Evolutionary conservation across 169 alveolate genomes (phyloP), one percentile per base, ranked within the genome.

Genomic region (Prorocentrum cordatum): DNA sequence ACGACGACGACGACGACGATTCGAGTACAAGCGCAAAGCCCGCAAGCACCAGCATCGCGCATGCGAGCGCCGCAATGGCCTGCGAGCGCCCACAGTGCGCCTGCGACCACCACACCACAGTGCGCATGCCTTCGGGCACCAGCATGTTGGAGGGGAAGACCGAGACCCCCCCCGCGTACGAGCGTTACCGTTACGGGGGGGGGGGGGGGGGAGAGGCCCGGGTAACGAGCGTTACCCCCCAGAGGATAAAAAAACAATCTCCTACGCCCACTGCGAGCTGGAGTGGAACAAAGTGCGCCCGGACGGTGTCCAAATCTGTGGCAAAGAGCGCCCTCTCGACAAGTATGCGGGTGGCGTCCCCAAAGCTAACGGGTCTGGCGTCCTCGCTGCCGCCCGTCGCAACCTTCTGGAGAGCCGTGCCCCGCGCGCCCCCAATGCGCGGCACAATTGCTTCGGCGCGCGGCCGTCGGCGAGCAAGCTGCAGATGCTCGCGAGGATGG

Each of bases 181-280:
- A n/a, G n/a, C n/a, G n/a, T n/a, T n/a, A n/a, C n/a, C n/a, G n/a
- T n/a, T n/a, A n/a, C n/a, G n/a, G n/a, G n/a, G n/a, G n/a, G n/a
- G n/a, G n/a, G n/a, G n/a, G n/a, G n/a, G n/a, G n/a, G n/a, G n/a
- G n/a, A n/a, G n/a, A n/a, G n/a, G n/a, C n/a, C n/a, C n/a, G n/a
- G n/a, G n/a, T n/a, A n/a, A n/a, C n/a, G n/a, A n/a, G n/a, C n/a
- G n/a, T n/a, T n/a, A n/a, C n/a, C n/a, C n/a, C n/a, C n/a, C n/a
- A n/a, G n/a, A n/a, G n/a, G n/a, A n/a, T n/a, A n/a, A n/a, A n/a
- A n/a, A n/a, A n/a, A n/a, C n/a, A n/a, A n/a, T n/a, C n/a, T n/a
- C n/a, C n/a, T n/a, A n/a, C n/a, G n/a, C n/a, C n/a, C n/a, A 72
- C 84, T 1, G 84, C 84, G 22, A 72, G 59, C 70, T 72, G 84